Percentiles rank a stretch among this genome's conserved stretches.
Conservation (phyloP, 805 yeast species). For the Candida lessepsii region DNA sequence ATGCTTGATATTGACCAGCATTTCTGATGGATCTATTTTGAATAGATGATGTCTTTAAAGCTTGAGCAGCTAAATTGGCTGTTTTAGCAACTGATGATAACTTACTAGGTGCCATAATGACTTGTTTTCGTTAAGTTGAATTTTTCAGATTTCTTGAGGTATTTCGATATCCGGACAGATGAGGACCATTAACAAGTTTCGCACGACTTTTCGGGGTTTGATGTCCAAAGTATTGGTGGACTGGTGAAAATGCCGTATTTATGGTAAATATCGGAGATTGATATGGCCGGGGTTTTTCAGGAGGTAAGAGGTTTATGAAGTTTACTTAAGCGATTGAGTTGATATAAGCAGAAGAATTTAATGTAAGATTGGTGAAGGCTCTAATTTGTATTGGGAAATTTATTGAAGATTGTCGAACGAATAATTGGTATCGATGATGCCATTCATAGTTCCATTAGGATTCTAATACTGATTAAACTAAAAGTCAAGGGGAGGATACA, state of each 20-base stretch:
- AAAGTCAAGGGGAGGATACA: too few relatives aligned
- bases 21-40: conserved; percentile 20
- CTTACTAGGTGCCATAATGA: conserved; percentile 9
- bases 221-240: conserved; percentile 4
- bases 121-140: not conserved
- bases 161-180: conserved; percentile 10
- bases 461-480: too few relatives aligned
- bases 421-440: too few relatives aligned
- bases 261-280: too few relatives aligned
- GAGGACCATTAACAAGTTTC: conserved; percentile 6
- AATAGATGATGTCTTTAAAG: conserved; percentile 26
- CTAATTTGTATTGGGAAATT: too few relatives aligned
- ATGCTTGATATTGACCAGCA: conserved; percentile 35
- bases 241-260: too few relatives aligned
- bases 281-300: too few relatives aligned
- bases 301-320: not conserved
- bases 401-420: too few relatives aligned
- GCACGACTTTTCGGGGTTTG: conserved; percentile 5
- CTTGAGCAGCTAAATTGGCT: conserved; percentile 40
- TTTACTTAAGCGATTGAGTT: not conserved
- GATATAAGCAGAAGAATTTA: too few relatives aligned
- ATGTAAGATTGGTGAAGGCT: too few relatives aligned
- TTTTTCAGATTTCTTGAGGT: conserved; percentile 4
- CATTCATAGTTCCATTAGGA: too few relatives aligned
- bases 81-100: conserved; percentile 38